Percentiles rank a stretch among this genome's conserved stretches.
phyloP scores from a whole-genome alignment of 352 stramenopile genomes.

The Globisporangium takayamanum region DNA sequence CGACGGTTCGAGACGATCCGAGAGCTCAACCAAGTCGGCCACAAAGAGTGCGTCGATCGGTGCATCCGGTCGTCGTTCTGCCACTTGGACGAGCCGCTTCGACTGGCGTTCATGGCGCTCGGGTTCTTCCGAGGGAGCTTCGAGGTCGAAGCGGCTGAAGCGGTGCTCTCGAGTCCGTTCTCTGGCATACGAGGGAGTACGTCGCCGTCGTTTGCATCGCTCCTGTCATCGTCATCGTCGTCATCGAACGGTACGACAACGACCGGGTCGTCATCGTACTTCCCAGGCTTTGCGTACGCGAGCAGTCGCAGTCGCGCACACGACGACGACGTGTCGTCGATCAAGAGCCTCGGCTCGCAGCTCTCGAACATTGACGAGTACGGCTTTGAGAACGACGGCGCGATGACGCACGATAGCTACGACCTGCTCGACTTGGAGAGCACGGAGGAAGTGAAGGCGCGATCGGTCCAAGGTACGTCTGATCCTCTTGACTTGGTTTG shows the following conservation, averaged over 20 bases:
- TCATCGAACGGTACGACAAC: not conserved
- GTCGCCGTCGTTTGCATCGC: not conserved
- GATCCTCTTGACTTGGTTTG: not conserved
- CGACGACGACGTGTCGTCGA: conserved; percentile 48
- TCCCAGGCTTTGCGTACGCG: conserved; percentile 47
- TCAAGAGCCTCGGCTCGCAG: conserved; percentile 56
- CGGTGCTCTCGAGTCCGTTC: conserved; percentile 54
- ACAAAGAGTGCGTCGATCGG: conserved; percentile 74
- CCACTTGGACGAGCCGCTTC: conserved; percentile 59
- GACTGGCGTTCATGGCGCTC: conserved; percentile 77
- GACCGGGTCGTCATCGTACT: conserved; percentile 29
- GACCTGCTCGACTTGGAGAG: conserved; percentile 70
- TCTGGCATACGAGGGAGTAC: conserved; percentile 14
- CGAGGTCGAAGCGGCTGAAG: conserved; percentile 57
- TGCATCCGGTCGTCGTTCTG: conserved; percentile 82
- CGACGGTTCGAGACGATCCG: conserved; percentile 67
- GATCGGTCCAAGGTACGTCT: conserved; percentile 26
- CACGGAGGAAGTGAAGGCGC: conserved; percentile 54
- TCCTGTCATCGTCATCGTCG: conserved; percentile 23
- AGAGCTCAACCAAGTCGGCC: conserved; percentile 63
- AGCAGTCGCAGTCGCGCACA: conserved; percentile 19
- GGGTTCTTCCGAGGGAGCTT: conserved; percentile 80
- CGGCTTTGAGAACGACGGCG: conserved; percentile 70
- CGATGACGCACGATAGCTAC: conserved; percentile 74
- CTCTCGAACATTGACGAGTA: conserved; percentile 68